Conservation (phyloP, 1,284 basidiomycete genomes). For the Farysia itapuensis region DNA sequence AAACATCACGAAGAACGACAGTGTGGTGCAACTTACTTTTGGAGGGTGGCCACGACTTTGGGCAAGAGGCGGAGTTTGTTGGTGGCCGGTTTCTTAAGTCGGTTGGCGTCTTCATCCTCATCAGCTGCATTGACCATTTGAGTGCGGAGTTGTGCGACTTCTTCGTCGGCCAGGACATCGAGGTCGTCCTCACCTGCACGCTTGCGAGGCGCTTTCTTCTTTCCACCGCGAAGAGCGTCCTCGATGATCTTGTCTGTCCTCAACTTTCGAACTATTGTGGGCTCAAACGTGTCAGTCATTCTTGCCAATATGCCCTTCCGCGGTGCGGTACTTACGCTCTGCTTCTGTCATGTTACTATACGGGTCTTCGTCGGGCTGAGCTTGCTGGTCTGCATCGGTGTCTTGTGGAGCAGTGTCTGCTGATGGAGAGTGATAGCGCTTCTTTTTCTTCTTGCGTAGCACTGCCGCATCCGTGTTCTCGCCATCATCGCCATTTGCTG, state of each 20-base stretch:
- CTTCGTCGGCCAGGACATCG: conserved; percentile 86
- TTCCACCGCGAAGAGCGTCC: conserved; percentile 26
- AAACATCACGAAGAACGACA: neutral
- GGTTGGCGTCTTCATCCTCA: conserved; percentile 79
- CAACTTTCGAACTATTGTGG: conserved; percentile 19
- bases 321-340: conserved; percentile 15
- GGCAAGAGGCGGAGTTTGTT: conserved; percentile 82
- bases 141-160: conserved; percentile 79
- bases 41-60: conserved; percentile 86
- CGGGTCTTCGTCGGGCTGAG: conserved; percentile 24
- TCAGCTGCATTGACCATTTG: conserved; percentile 85
- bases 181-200: conserved; percentile 62
- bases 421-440: conserved; percentile 23
- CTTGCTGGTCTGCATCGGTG: conserved; percentile 4
- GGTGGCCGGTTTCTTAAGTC: conserved; percentile 79
- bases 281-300: no score
- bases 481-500: conserved; percentile 1
- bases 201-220: conserved; percentile 41
- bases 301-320: neutral
- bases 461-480: conserved; percentile 19
- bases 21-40: conserved; percentile 71
- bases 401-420: neutral
- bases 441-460: conserved; percentile 39
- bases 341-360: conserved; percentile 31
- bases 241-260: conserved; percentile 35